These are phyloP conservation scores for Tylopilus felleus DNA, from an alignment of 768 basidiomycete species.

Conservation along the genomic window DNA sequence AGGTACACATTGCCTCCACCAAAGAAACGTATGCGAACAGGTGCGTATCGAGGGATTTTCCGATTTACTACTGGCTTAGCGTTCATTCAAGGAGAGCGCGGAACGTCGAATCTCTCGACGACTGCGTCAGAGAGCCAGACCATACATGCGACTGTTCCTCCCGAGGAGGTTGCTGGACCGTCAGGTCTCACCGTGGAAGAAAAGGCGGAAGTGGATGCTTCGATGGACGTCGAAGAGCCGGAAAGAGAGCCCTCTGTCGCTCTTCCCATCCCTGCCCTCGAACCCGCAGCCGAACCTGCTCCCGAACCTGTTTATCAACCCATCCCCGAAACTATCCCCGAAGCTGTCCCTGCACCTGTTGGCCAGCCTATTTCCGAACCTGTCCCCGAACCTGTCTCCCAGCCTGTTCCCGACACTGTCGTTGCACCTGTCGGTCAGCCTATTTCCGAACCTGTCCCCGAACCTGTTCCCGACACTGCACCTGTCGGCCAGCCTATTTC, in stretches of 20 bases:
- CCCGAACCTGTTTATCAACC: not conserved
- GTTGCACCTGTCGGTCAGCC: not conserved
- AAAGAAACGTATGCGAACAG: slow-evolving; percentile 51
- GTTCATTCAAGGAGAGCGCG: slow-evolving; percentile 27
- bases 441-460: not conserved
- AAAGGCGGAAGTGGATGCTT: slow-evolving; percentile 13
- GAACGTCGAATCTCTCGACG: slow-evolving; percentile 43
- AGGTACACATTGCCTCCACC: slow-evolving; percentile 47
- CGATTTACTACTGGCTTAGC: not conserved
- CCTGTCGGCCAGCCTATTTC: too few species aligned
- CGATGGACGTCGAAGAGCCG: slow-evolving; percentile 14
- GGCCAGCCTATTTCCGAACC: too few species aligned
- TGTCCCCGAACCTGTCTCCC: not conserved
- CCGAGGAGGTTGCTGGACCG: slow-evolving; percentile 26
- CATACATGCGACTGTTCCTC: slow-evolving; percentile 22
- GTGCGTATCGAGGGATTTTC: slow-evolving; percentile 25
- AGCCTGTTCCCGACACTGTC: not conserved
- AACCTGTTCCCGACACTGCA: not conserved
- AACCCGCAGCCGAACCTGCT: not conserved
- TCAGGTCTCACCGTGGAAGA: slow-evolving; percentile 23
- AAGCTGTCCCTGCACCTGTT: not conserved
- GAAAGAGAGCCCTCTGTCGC: slow-evolving; percentile 2
- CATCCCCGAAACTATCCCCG: not conserved
- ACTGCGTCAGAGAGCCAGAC: slow-evolving; percentile 46
- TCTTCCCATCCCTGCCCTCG: not conserved